Evolutionary conservation across 176 grass and related monocot species (phyloP), one percentile per base, ranked within the genome.

Genomic region (Carex myosuroides): DNA sequence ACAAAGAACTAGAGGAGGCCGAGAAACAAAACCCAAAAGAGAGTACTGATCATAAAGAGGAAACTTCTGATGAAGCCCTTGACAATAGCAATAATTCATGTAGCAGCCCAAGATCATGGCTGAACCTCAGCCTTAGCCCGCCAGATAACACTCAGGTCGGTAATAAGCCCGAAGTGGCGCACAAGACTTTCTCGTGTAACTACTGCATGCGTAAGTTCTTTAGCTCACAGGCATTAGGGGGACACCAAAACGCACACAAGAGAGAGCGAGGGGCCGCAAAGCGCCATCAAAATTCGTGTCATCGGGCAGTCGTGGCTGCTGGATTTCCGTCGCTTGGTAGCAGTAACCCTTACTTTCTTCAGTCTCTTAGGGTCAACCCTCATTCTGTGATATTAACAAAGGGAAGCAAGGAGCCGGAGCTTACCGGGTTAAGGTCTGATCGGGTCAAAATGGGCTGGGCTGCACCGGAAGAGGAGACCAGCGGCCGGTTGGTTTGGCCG

Each of bases 181-280:
- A 89, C 29, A 90, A 92, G 79, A 97, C 82, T 20, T 94, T 97
- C 88, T 92, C 94, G 50, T 97, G 94, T 88, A 94, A 97, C 84
- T 97, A 91, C 86, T 97, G 91, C 89, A 91, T 90, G 89, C 91
- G 86, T 64, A 97, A 94, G 84, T 97, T 97, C 81, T 94, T 92
- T 89, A 97, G 91, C 30, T 97, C 91, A 0, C 94, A 97, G 86
- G 94, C 94, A 13, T 88, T 97, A 44, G 94, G 94, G 0, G 94
- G 94, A 13, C 94, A 97, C 75, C 94, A 97, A 81, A 94, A 97
- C 78, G 94, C 94, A 42, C 94, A 97, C 86, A 97, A 92, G 86
- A 94, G 85, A 90, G 94, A 97, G 88, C 90, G 91, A 78, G 91
- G 89, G 39, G 89, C 87, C 33, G 88, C 86, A 3, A 97, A 88